Evolutionary conservation across 2,329 filamentous ascomycete species (phyloP), one percentile per base, ranked within the genome.

Genomic region (Aspergillus brunneoviolaceus): DNA sequence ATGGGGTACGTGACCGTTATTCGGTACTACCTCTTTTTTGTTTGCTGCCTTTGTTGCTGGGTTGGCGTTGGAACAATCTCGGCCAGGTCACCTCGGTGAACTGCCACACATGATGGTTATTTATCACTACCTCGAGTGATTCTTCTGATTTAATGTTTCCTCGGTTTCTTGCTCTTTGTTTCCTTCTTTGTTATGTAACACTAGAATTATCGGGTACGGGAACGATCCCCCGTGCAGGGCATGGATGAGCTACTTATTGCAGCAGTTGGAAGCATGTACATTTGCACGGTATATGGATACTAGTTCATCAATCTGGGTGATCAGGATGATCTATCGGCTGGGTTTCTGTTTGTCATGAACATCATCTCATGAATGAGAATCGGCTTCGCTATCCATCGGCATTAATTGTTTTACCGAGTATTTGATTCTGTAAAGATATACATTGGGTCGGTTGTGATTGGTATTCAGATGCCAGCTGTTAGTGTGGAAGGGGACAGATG

Each of bases 21-120:
- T 25, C 21, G 52, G 39, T 55, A 29, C 27, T 29, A 29, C 27
- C n/a, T 35, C 29, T 33, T 23, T n/a, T 45, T 29, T 53, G 19
- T 45, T 25, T 53, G 27, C 42, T 45, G 14, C 35, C 25, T 52
- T 52, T 42, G 51, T 42, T 42, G n/a, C 25, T 60, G 54, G 60
- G 48, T 55, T 56, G 61, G 58, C 52, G 59, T 60, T 63, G 23
- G 51, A 49, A 23, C 16, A 50, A 23, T 54, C 39, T 31, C 53
- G 53, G 53, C 33, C 14, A 55, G 53, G 42, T 25, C 33, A 33
- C 29, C 31, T 55, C 42, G 31, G 42, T 42, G 45, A 12, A 14
- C 23, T 21, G 42, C 53, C 35, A 45, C 53, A 47, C 53, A 55
- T 55, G 25, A 49, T 42, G 29, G 53, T 35, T 49, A 31, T 55